phyloP scores from a whole-genome alignment of 441 rosid species.

The Brassica balearica region DNA sequence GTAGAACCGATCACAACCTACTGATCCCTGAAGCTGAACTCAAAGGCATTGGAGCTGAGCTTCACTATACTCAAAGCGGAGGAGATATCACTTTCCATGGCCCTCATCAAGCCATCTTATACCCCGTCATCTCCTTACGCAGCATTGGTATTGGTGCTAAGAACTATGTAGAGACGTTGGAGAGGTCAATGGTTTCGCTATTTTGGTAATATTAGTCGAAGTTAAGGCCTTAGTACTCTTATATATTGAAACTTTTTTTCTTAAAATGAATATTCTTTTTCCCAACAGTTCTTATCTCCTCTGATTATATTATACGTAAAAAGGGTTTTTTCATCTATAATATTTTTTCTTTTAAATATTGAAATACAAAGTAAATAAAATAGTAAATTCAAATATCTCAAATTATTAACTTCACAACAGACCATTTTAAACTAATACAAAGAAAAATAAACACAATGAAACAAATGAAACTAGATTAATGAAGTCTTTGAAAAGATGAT shows the following conservation, averaged over 20 bases:
- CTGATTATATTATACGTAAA: background rate
- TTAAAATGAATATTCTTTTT: background rate
- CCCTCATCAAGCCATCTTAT: conserved; percentile 82
- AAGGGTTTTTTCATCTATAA: background rate
- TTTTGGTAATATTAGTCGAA: no score
- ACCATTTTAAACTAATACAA: background rate
- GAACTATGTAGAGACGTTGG: conserved; percentile 83
- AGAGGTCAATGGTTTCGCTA: conserved; percentile 55
- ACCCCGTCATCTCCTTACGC: conserved; percentile 82
- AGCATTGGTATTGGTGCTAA: conserved; percentile 79
- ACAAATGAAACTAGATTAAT: background rate
- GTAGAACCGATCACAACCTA: conserved; percentile 78
- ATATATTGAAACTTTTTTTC: background rate
- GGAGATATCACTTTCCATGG: conserved; percentile 96
- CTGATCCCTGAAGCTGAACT: conserved; percentile 70
- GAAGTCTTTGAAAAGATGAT: background rate
- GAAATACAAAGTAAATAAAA: background rate
- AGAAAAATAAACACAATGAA: background rate
- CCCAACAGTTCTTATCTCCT: background rate
- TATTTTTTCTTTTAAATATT: background rate
- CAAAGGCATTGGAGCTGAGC: conserved; percentile 72
- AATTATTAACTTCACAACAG: background rate
- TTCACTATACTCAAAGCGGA: conserved; percentile 89
- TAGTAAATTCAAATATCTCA: background rate
- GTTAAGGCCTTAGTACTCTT: no score